Base-by-base conservation (phyloP, 2,329 filamentous ascomycete species). In the Teratosphaeria viscida region DNA sequence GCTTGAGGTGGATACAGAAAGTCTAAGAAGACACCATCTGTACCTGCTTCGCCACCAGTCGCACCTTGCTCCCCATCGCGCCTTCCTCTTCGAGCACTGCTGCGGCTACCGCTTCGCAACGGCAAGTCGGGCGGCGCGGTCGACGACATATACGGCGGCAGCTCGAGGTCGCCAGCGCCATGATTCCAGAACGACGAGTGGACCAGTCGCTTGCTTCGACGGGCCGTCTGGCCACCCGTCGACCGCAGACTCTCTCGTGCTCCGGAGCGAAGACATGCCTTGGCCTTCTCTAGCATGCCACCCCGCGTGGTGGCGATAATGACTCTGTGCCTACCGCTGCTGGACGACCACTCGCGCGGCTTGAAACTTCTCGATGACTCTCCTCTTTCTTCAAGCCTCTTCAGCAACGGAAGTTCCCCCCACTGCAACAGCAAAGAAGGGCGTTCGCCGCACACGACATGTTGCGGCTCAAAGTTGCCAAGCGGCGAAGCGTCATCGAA, bases 271-370 rank as follows among this genome's bases (percentile, higher is more conserved):
- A 83, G 77, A 74, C 80, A 83, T 82, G 77, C 75, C 71, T 78
- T 77, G 70, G 79, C 80, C 67, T 79, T 79, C 79, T 84, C 81
- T 71, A 84, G 80, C 81, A 84, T 84, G 70, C 75, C 76, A 74
- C 73, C 8, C 23, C 19, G 29, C 16, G 57, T 58, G 52, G 57
- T 58, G 52, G 57, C 57, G 34, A 55, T 47, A 52, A 32, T 47
- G 52, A 23, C 57, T 23, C n/a, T 49, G 43, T 49, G 43, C 43
- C 43, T 49, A 49, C 43, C 43, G 43, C 19, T 10, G 43, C 16
- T 49, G 43, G 19, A 49, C n/a, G 23, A 26, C n/a, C 43, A 19
- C 43, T 49, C n/a, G 43, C 23, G 43, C 11, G 43, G 26, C 10
- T 10, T 19, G n/a, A 10, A 7, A 19, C 23, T 19, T 23, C 43